Conservation (phyloP, 176 grass and related monocot genomes). For the Cenchrus fungigraminus region DNA sequence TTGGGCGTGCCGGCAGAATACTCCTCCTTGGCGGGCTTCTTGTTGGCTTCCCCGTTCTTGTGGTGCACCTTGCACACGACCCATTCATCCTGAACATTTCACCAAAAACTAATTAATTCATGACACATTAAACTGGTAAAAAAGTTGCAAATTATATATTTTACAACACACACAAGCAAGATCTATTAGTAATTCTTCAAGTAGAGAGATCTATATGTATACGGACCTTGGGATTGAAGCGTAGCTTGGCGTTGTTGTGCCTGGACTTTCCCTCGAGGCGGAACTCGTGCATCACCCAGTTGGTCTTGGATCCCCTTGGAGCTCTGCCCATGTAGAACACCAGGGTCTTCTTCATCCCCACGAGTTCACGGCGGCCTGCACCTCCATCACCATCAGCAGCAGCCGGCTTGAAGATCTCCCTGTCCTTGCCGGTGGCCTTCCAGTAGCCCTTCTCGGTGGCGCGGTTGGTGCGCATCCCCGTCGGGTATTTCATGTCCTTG, state of each 20-base stretch:
- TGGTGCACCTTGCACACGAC: conserved; percentile 45
- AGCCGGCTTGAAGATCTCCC: conserved; percentile 54
- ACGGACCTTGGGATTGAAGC: conserved; percentile 43
- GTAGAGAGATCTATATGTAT: background rate
- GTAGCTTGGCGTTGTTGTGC: background rate
- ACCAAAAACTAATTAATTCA: background rate
- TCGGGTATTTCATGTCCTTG: conserved; percentile 72
- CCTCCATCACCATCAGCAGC: too few relatives aligned
- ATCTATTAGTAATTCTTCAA: too few relatives aligned
- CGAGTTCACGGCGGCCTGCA: conserved; percentile 9
- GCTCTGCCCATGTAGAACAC: conserved; percentile 84
- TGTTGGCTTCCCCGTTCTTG: background rate
- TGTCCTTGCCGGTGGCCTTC: conserved; percentile 89
- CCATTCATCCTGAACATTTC: conserved; percentile 34
- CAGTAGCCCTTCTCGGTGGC: conserved; percentile 77
- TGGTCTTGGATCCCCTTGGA: conserved; percentile 66
- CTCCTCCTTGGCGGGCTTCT: background rate
- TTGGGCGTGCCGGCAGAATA: conserved; percentile 36
- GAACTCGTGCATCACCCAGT: conserved; percentile 90
- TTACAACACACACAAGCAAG: background rate
- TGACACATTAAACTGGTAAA: background rate
- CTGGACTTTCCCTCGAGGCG: conserved; percentile 55
- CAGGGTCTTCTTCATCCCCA: conserved; percentile 86
- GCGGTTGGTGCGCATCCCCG: conserved; percentile 66
- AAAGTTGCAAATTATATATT: background rate